phyloP scores from a whole-genome alignment of 805 yeast genomes.

The Candida railenensis region DNA sequence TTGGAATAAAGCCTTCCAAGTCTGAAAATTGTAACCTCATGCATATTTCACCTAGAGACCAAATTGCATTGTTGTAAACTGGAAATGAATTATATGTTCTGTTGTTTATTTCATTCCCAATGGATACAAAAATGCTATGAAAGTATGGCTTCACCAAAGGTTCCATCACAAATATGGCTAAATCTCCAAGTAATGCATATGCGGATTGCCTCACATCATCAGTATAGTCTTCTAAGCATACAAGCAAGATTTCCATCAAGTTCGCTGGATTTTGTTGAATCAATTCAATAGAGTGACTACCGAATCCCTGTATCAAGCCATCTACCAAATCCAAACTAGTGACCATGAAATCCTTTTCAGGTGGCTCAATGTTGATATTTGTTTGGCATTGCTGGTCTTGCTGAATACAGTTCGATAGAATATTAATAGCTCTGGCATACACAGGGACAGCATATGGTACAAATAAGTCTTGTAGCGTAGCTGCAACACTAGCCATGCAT shows the following conservation, averaged over 20 bases:
- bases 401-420: constrained; percentile 66
- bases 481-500: constrained; percentile 89
- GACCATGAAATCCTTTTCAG: constrained; percentile 88
- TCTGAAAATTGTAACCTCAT: constrained; percentile 50
- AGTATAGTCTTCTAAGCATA: constrained; percentile 70
- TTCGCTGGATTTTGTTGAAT: constrained; percentile 35
- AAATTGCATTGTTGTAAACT: constrained; percentile 84
- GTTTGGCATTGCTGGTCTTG: constrained; percentile 60
- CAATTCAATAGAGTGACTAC: constrained; percentile 57
- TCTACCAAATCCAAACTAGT: constrained; percentile 88
- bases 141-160: constrained; percentile 47
- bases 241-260: constrained; percentile 60
- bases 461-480: constrained; percentile 78
- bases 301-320: constrained; percentile 89
- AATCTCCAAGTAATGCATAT: constrained; percentile 87
- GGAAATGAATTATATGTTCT: constrained; percentile 52
- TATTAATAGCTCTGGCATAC: constrained; percentile 72
- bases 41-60: constrained; percentile 90
- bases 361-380: constrained; percentile 68
- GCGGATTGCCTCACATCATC: constrained; percentile 94
- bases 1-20: constrained; percentile 51
- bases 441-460: constrained; percentile 89
- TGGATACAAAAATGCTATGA: constrained; percentile 57
- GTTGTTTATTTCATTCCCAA: constrained; percentile 65
- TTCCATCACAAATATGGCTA: constrained; percentile 60